phyloP scores from a whole-genome alignment of 2,329 filamentous ascomycete species.

The Immersiporthe knoxdaviesiana region DNA sequence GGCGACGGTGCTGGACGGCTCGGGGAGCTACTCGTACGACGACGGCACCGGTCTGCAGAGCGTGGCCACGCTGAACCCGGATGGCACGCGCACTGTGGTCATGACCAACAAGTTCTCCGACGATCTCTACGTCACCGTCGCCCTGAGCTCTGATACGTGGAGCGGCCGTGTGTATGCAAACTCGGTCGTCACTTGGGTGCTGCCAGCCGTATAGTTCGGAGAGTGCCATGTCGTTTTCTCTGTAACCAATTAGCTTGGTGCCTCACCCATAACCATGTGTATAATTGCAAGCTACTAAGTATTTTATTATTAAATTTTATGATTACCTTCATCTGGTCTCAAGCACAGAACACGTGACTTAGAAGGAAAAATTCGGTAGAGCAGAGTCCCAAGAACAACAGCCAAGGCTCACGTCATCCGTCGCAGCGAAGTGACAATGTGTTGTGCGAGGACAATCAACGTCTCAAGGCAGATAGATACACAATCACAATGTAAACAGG shows the following conservation, averaged over 20 bases:
- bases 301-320: background rate
- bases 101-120: constrained; percentile 52
- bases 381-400: background rate
- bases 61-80: constrained; percentile 51
- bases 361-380: too few relatives aligned
- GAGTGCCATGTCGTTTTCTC: background rate
- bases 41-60: constrained; percentile 46
- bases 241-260: background rate
- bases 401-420: background rate
- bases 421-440: background rate
- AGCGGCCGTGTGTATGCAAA: constrained; percentile 41
- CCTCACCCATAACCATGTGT: too few relatives aligned
- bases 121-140: constrained; percentile 47
- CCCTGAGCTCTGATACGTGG: constrained; percentile 43
- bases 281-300: background rate
- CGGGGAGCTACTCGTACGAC: constrained; percentile 48
- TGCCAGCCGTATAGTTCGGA: constrained; percentile 33
- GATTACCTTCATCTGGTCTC: background rate
- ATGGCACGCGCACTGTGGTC: constrained; percentile 49
- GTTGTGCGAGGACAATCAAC: background rate
- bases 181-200: constrained; percentile 46
- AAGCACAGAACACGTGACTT: background rate
- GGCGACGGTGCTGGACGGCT: constrained; percentile 46
- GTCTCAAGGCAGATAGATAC: background rate
- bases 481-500: background rate